Conservation (phyloP, 306 rosid species). For the Pterocarpus santalinus region DNA sequence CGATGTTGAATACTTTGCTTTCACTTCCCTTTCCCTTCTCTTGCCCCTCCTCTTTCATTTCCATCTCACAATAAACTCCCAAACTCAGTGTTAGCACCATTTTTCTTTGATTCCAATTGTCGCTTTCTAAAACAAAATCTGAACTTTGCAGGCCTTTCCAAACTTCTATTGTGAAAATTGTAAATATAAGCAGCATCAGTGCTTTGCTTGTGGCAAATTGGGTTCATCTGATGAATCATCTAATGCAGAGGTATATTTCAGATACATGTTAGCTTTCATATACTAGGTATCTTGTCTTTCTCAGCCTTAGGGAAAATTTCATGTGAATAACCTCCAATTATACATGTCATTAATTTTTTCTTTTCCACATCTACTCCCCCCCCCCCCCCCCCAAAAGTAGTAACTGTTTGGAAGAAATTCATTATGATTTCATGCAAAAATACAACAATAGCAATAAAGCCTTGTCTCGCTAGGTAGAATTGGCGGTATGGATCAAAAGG, state of each 20-base stretch:
- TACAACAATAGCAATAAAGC: too few species aligned
- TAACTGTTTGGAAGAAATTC: too few species aligned
- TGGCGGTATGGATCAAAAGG: too few species aligned
- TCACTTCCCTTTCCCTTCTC: neutral
- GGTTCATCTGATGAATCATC: conserved; percentile 70
- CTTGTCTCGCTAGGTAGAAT: too few species aligned
- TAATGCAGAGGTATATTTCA: conserved; percentile 63
- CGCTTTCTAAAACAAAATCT: conserved; percentile 34
- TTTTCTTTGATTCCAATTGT: conserved; percentile 10
- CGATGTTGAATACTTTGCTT: conserved; percentile 25
- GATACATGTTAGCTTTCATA: conserved; percentile 8
- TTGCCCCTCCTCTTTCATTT: neutral
- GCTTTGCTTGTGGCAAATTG: conserved; percentile 72
- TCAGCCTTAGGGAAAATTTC: conserved; percentile 13
- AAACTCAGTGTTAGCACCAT: conserved; percentile 35
- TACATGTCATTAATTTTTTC: conserved; percentile 12
- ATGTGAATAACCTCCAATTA: conserved; percentile 9
- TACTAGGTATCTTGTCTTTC: conserved; percentile 1
- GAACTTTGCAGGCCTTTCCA: conserved; percentile 60
- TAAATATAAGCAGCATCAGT: conserved; percentile 68
- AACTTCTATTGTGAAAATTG: conserved; percentile 70
- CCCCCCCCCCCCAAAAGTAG: too few species aligned
- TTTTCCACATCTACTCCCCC: neutral
- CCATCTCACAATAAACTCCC: conserved; percentile 26
- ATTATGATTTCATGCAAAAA: too few species aligned